Percentiles rank a stretch among this genome's conserved stretches.
These are phyloP conservation scores for Flueggea neowawraea DNA, from an alignment of 441 rosid genomes.

Conservation along the genomic window DNA sequence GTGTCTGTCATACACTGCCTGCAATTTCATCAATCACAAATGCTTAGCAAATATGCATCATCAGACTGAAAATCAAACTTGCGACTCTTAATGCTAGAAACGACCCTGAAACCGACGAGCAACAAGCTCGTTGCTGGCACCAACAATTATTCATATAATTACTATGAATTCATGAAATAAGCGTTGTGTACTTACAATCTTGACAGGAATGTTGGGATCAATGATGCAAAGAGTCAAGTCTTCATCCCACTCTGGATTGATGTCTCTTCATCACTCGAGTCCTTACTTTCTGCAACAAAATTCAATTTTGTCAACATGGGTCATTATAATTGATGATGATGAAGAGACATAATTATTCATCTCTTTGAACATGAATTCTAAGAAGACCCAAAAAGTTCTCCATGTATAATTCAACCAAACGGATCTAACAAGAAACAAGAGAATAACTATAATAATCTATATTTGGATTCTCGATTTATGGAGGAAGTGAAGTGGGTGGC, in stretches of 20 bases:
- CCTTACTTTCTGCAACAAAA: slow-evolving; percentile 58
- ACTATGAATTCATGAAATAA: no score
- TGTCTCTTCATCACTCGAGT: slow-evolving; percentile 60
- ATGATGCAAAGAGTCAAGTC: slow-evolving; percentile 62
- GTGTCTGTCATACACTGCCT: slow-evolving; percentile 69
- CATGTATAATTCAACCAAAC: slow-evolving; percentile 20
- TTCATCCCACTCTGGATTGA: slow-evolving; percentile 90
- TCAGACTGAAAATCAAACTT: neutral
- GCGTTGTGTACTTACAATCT: slow-evolving; percentile 36
- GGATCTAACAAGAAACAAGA: no score
- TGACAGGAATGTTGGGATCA: slow-evolving; percentile 54
- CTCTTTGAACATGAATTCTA: slow-evolving; percentile 65
- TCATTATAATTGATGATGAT: no score
- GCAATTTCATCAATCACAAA: slow-evolving; percentile 11
- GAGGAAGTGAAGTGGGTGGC: no score
- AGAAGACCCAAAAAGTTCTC: slow-evolving; percentile 72
- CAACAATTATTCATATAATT: no score
- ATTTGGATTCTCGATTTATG: no score
- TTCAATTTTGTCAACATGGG: neutral
- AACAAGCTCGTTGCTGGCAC: no score
- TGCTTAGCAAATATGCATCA: slow-evolving; percentile 17
- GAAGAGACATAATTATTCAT: slow-evolving; percentile 15
- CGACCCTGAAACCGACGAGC: no score
- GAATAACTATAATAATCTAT: no score
- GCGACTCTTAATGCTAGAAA: no score